phyloP scores from a whole-genome alignment of 1,284 basidiomycete species.

The Trichosporon faecale region DNA sequence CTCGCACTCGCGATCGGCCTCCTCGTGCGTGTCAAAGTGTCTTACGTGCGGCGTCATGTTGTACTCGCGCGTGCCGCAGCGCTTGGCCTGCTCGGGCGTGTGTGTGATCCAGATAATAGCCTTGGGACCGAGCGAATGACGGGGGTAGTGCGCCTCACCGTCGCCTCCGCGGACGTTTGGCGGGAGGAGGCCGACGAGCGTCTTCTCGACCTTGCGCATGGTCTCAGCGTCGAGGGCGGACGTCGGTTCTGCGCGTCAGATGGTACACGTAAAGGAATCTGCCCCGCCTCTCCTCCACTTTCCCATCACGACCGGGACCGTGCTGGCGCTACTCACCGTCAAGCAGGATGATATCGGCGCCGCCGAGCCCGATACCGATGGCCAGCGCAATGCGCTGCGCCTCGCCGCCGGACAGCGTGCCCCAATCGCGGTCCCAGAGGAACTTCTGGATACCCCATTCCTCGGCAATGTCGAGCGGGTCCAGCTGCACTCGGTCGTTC shows the following conservation, averaged over 20 bases:
- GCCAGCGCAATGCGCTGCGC: constrained; percentile 75
- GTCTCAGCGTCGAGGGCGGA: constrained; percentile 75
- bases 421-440: constrained; percentile 75
- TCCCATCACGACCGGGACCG: neutral
- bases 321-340: constrained; percentile 63
- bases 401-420: constrained; percentile 75
- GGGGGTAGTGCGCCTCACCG: constrained; percentile 5
- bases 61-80: constrained; percentile 63
- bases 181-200: constrained; percentile 58
- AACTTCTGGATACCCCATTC: constrained; percentile 65
- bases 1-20: neutral
- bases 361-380: constrained; percentile 65
- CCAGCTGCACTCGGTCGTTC: constrained; percentile 27
- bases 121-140: constrained; percentile 54
- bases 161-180: neutral
- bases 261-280: too few relatives aligned
- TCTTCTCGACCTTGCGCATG: constrained; percentile 63
- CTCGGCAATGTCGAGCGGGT: constrained; percentile 60
- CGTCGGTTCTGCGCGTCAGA: constrained; percentile 66
- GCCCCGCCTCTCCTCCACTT: too few relatives aligned
- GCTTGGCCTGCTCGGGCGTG: constrained; percentile 69
- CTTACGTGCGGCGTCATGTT: constrained; percentile 26
- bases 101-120: constrained; percentile 84
- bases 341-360: constrained; percentile 73
- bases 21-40: neutral